Conservation (phyloP, 495 filamentous ascomycete genomes). For the Aspergillus carlsbadensis region DNA sequence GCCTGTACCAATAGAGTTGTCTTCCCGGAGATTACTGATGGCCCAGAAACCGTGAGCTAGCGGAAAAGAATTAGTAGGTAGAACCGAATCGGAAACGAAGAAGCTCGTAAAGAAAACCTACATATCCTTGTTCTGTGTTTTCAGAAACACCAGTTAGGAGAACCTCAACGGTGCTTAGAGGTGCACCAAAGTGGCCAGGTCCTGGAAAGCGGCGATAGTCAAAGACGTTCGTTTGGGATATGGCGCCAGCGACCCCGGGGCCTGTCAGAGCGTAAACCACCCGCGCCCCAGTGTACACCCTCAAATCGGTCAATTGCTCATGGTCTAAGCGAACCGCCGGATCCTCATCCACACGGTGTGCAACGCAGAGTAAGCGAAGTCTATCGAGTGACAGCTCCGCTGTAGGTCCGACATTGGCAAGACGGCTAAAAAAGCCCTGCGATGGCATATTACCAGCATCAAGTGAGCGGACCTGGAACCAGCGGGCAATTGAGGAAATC, state of each 20-base stretch:
- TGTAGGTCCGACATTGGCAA: constrained; percentile 57
- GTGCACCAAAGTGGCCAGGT: constrained; percentile 76
- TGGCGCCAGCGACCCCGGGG: constrained; percentile 77
- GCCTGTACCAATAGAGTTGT: constrained; percentile 28
- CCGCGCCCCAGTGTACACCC: constrained; percentile 75
- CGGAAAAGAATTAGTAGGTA: not conserved
- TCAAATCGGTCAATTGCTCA: constrained; percentile 70
- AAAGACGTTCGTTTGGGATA: constrained; percentile 78
- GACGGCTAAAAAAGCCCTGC: constrained; percentile 39
- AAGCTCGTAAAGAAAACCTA: constrained; percentile 29
- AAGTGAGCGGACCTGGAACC: constrained; percentile 65
- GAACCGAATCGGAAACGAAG: not conserved
- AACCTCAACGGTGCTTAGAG: constrained; percentile 76
- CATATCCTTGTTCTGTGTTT: constrained; percentile 64
- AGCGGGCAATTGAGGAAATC: constrained; percentile 61
- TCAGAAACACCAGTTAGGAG: constrained; percentile 59
- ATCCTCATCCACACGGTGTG: constrained; percentile 36
- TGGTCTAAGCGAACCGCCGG: constrained; percentile 53
- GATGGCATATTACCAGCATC: constrained; percentile 65
- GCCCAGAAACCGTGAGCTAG: constrained; percentile 42
- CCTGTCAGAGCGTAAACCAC: constrained; percentile 85
- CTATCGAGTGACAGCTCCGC: constrained; percentile 68
- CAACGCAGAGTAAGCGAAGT: constrained; percentile 56
- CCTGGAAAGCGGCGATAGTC: constrained; percentile 71
- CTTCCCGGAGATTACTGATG: constrained; percentile 36